A percentile compares a stretch with the other conserved stretches of the same genome.
These are phyloP conservation scores for Phytophthora brassicae DNA, from an alignment of 352 stramenopile species.

Conservation along the genomic window DNA sequence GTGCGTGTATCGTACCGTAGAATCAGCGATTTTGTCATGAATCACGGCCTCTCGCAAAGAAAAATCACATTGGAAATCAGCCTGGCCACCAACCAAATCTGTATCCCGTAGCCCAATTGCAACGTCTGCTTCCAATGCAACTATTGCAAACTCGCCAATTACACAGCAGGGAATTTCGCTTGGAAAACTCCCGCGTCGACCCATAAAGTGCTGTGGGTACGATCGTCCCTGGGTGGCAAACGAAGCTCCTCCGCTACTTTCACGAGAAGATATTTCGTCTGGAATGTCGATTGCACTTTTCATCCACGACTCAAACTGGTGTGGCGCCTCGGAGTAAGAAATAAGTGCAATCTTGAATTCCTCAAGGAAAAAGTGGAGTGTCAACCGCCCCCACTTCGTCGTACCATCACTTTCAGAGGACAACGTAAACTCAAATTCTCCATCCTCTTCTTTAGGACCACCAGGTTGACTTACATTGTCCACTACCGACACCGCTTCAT, in stretches of 20 bases:
- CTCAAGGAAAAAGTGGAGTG: slow-evolving; percentile 36
- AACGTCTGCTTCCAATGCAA: slow-evolving; percentile 27
- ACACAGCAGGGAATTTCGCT: slow-evolving; percentile 37
- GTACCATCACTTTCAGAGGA: slow-evolving; percentile 1
- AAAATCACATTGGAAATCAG: slow-evolving; percentile 42
- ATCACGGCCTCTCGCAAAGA: slow-evolving; percentile 45
- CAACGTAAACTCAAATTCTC: background rate
- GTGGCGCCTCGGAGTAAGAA: slow-evolving; percentile 43
- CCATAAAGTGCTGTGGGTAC: slow-evolving; percentile 37
- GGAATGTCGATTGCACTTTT: slow-evolving; percentile 40
- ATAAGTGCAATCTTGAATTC: slow-evolving; percentile 55
- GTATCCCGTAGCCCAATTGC: slow-evolving; percentile 12
- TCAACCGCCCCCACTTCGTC: slow-evolving; percentile 19
- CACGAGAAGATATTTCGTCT: slow-evolving; percentile 39
- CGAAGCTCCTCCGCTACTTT: slow-evolving; percentile 33
- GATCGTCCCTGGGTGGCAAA: slow-evolving; percentile 22
- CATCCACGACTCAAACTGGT: slow-evolving; percentile 60
- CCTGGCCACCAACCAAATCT: slow-evolving; percentile 1
- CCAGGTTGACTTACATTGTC: slow-evolving; percentile 16
- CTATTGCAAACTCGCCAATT: slow-evolving; percentile 41
- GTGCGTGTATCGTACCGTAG: slow-evolving; percentile 31
- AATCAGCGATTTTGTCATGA: slow-evolving; percentile 50
- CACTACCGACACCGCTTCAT: slow-evolving; percentile 12
- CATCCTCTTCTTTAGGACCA: slow-evolving; percentile 1
- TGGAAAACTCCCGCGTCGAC: slow-evolving; percentile 30